Conservation (phyloP, 176 grass and related monocot genomes). For the Musa schizocarpa region DNA sequence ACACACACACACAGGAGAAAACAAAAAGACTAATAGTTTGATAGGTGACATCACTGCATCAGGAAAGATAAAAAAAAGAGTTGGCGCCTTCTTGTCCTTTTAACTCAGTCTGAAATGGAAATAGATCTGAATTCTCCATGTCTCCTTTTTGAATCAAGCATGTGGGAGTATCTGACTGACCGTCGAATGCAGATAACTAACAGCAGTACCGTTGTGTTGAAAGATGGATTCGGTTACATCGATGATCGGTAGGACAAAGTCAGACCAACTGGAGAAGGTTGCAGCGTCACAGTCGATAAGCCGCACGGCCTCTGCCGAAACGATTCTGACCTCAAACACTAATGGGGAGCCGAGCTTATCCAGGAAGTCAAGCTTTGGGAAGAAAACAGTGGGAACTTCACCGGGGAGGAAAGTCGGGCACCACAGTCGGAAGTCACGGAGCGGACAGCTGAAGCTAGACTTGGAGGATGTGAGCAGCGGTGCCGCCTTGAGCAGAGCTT, state of each 20-base stretch:
- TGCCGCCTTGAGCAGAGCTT: constrained; percentile 81
- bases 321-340: constrained; percentile 34
- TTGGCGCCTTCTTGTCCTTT: not conserved
- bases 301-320: constrained; percentile 65
- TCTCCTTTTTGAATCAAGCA: not conserved
- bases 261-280: constrained; percentile 46
- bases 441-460: constrained; percentile 74
- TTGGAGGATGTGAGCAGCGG: constrained; percentile 60
- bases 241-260: constrained; percentile 41
- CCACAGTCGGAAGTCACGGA: constrained; percentile 76
- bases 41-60: not conserved
- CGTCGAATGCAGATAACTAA: not conserved
- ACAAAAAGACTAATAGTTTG: not conserved
- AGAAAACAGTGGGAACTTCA: constrained; percentile 28
- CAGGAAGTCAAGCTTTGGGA: constrained; percentile 51
- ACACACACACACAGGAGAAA: no score
- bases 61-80: not conserved
- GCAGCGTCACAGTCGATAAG: constrained; percentile 38
- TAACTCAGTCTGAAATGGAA: not conserved
- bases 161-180: not conserved
- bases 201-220: not conserved
- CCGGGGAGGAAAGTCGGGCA: constrained; percentile 21
- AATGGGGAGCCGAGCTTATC: constrained; percentile 19
- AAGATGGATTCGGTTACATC: constrained; percentile 11
- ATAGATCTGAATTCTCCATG: not conserved